These are phyloP conservation scores for Hemisphaericaspora nanyangensis DNA, from an alignment of 805 yeast species.

Conservation along the genomic window DNA sequence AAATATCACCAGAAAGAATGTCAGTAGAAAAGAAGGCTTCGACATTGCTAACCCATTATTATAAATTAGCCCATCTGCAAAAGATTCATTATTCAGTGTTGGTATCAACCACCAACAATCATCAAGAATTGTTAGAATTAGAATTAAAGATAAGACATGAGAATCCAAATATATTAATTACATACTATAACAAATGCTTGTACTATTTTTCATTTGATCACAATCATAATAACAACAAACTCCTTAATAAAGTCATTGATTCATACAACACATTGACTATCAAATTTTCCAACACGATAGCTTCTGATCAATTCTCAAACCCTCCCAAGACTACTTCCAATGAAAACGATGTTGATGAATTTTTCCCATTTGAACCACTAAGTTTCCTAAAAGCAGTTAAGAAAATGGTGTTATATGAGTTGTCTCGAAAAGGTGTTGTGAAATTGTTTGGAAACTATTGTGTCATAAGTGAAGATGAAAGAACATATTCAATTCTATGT, in stretches of 20 bases:
- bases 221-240: conserved; percentile 9
- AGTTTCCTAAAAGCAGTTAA: conserved; percentile 39
- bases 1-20: too few species aligned
- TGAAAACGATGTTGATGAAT: conserved; percentile 17
- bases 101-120: conserved; percentile 23
- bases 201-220: conserved; percentile 33
- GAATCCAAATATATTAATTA: conserved; percentile 34
- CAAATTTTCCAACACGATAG: conserved; percentile 19
- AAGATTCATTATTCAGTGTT: conserved; percentile 28
- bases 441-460: conserved; percentile 38
- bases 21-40: conserved; percentile 19
- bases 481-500: conserved; percentile 18
- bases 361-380: conserved; percentile 30
- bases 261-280: conserved; percentile 23
- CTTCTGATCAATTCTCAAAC: conserved; percentile 24
- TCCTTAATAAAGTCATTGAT: conserved; percentile 11
- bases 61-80: conserved; percentile 35
- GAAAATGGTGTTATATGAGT: conserved; percentile 30
- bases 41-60: conserved; percentile 33
- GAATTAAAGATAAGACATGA: conserved; percentile 34
- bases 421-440: conserved; percentile 22
- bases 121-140: conserved; percentile 37
- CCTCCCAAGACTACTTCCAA: conserved; percentile 20
- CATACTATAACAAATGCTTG: conserved; percentile 39
- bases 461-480: conserved; percentile 13